Evolutionary conservation across 495 filamentous ascomycete genomes (phyloP).

Genomic region (Penicillium cinerascens): DNA sequence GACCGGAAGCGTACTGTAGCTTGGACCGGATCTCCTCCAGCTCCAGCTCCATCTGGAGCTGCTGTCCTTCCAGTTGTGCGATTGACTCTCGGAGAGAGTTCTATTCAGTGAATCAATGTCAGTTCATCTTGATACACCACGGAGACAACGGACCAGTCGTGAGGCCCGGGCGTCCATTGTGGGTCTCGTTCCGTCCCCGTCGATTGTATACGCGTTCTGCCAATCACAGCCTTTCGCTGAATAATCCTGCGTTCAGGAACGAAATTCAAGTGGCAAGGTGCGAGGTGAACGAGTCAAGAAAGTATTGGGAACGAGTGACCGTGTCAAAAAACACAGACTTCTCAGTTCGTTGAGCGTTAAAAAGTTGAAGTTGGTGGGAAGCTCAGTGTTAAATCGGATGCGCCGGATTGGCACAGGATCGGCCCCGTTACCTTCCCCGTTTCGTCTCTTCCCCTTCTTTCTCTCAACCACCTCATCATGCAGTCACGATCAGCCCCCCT

Average conservation of each 20-base stretch:
- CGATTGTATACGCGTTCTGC: background rate
- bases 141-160: background rate
- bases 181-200: background rate
- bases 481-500: conserved; percentile 18
- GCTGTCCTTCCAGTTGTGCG: conserved; percentile 32
- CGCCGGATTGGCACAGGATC: conserved; percentile 24
- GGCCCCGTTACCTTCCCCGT: conserved; percentile 8
- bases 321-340: background rate
- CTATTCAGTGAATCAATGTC: conserved; percentile 15
- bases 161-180: background rate
- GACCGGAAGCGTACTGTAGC: conserved; percentile 31
- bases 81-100: conserved; percentile 32
- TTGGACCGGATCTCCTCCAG: conserved; percentile 28
- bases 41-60: conserved; percentile 27
- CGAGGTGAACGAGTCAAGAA: background rate
- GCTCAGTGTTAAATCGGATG: conserved; percentile 14
- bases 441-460: conserved; percentile 7
- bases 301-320: background rate
- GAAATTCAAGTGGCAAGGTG: background rate
- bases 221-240: conserved; percentile 15
- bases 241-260: conserved; percentile 6
- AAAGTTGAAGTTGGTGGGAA: background rate
- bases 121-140: background rate
- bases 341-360: background rate
- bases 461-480: conserved; percentile 9